phyloP scores from a whole-genome alignment of 1,139 yeast species.

The Nadsonia starkeyi-henricii region DNA sequence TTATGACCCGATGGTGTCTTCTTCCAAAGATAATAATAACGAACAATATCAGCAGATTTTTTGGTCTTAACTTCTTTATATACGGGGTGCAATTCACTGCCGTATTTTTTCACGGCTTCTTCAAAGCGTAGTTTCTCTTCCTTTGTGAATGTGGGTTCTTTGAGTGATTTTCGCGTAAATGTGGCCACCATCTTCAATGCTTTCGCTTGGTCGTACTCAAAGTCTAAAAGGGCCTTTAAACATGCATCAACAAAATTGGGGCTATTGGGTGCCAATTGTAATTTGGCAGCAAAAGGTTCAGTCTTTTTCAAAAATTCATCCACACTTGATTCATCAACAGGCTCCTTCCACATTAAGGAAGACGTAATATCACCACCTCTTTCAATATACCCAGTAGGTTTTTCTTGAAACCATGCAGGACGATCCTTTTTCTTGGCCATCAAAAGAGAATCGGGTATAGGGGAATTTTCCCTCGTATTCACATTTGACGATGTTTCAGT shows the following conservation, averaged over 20 bases:
- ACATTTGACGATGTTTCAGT: constrained; percentile 2
- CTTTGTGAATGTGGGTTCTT: constrained; percentile 59
- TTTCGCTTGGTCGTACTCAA: constrained; percentile 33
- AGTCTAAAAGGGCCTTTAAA: constrained; percentile 38
- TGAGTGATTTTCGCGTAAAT: constrained; percentile 43
- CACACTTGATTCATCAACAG: constrained; percentile 19
- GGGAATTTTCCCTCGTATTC: constrained; percentile 10
- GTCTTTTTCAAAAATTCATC: constrained; percentile 45
- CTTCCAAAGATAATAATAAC: constrained; percentile 85
- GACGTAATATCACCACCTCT: constrained; percentile 71
- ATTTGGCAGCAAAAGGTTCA: constrained; percentile 38
- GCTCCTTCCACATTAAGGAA: constrained; percentile 52
- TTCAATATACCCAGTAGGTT: constrained; percentile 73
- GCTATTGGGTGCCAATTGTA: constrained; percentile 34
- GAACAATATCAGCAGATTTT: constrained; percentile 60
- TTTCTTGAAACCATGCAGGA: constrained; percentile 66
- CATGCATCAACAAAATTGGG: constrained; percentile 77
- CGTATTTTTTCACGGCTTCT: constrained; percentile 56
- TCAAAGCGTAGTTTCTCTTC: constrained; percentile 62
- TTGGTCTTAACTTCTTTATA: constrained; percentile 55
- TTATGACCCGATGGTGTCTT: constrained; percentile 60
- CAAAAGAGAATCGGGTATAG: constrained; percentile 13
- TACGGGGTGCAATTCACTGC: constrained; percentile 71
- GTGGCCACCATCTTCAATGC: constrained; percentile 31
- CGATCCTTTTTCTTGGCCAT: constrained; percentile 29